These are phyloP conservation scores for Fragilaria crotonensis DNA, from an alignment of 108 stramenopile species.

Conservation along the genomic window DNA sequence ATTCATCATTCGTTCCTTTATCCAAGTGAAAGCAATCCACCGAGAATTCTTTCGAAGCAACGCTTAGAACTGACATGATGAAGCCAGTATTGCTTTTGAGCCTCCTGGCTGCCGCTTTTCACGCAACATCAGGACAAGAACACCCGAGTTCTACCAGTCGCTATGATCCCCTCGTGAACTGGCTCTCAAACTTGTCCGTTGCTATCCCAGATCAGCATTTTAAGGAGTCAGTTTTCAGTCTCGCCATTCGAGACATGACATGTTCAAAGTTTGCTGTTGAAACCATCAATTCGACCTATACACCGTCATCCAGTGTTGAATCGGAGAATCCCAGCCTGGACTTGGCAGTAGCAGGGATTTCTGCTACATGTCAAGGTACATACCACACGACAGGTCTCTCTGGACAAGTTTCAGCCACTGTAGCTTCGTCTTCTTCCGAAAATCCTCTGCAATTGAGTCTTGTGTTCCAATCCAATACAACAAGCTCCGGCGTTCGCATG, in stretches of 20 bases:
- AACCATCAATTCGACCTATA: conserved; percentile 10
- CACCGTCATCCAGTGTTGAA: not conserved
- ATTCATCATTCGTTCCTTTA: too few relatives aligned
- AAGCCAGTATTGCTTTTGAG: too few relatives aligned
- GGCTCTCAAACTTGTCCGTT: conserved; percentile 46
- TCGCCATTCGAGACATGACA: conserved; percentile 31
- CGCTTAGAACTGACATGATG: too few relatives aligned
- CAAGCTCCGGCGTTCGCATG: not conserved
- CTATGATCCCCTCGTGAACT: conserved; percentile 56
- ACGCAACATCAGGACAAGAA: too few relatives aligned
- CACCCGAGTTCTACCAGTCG: too few relatives aligned
- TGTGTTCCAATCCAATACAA: not conserved
- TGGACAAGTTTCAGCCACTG: conserved; percentile 33
- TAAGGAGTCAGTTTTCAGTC: conserved; percentile 31
- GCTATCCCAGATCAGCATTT: conserved; percentile 45
- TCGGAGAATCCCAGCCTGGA: conserved; percentile 6
- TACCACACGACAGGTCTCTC: conserved; percentile 43
- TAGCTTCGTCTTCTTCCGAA: conserved; percentile 3
- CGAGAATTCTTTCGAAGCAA: too few relatives aligned
- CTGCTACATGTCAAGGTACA: conserved; percentile 46
- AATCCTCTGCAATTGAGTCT: not conserved
- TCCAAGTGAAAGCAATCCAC: too few relatives aligned
- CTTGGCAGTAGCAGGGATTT: conserved; percentile 15
- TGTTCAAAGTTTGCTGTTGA: conserved; percentile 40
- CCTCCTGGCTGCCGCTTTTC: too few relatives aligned